These are phyloP conservation scores for Pseudovirgaria hyperparasitica DNA, from an alignment of 2,329 filamentous ascomycete species.

Conservation along the genomic window DNA sequence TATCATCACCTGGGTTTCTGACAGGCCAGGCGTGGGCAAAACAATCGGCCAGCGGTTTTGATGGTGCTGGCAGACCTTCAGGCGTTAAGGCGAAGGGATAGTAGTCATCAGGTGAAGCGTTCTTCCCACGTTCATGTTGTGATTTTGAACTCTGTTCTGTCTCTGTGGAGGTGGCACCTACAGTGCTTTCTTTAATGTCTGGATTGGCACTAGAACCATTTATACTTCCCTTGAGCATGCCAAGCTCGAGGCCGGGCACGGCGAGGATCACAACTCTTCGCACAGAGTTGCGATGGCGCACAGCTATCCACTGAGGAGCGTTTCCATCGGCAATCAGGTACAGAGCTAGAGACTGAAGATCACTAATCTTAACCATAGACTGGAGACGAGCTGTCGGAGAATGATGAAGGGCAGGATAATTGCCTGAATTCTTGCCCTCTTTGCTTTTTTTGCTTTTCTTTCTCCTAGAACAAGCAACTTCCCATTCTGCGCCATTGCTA, in stretches of 20 bases:
- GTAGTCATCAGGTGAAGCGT: constrained; percentile 36
- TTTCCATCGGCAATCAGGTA: constrained; percentile 48
- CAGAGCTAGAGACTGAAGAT: constrained; percentile 45
- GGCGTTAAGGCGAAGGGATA: constrained; percentile 32
- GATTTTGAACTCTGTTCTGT: not conserved
- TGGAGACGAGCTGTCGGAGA: constrained; percentile 40
- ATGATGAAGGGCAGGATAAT: constrained; percentile 34
- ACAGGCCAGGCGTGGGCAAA: constrained; percentile 87
- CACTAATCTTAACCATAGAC: constrained; percentile 42
- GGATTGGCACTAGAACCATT: constrained; percentile 14
- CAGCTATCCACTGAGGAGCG: constrained; percentile 50
- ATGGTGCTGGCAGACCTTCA: constrained; percentile 26
- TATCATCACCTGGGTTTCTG: constrained; percentile 74
- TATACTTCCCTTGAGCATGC: constrained; percentile 63
- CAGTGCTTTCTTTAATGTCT: constrained; percentile 5
- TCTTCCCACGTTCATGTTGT: constrained; percentile 3
- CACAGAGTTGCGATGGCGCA: constrained; percentile 43
- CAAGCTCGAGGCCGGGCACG: constrained; percentile 81
- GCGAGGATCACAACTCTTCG: constrained; percentile 77
- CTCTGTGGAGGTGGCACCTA: constrained; percentile 2
- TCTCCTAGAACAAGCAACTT: no score
- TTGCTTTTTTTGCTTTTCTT: constrained; percentile 8
- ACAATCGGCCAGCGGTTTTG: constrained; percentile 60
- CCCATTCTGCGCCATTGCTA: no score
- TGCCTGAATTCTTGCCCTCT: constrained; percentile 7